A percentile compares a stretch with the other conserved stretches of the same genome.
phyloP scores from a whole-genome alignment of 768 basidiomycete genomes.

The Mycena capillaripes region DNA sequence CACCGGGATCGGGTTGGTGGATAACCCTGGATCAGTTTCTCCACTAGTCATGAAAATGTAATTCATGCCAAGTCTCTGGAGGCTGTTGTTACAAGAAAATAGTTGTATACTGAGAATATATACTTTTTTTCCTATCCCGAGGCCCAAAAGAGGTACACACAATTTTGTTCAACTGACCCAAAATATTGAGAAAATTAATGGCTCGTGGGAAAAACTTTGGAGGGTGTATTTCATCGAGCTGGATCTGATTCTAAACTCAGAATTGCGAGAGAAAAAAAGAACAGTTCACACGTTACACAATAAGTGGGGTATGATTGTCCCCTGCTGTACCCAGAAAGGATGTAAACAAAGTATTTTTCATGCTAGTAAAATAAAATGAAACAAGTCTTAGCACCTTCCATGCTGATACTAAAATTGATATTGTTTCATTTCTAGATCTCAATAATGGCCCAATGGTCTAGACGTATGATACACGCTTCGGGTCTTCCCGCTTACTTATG shows the following conservation, averaged over 20 bases:
- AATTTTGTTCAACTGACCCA: too few species aligned
- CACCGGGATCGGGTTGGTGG: too few species aligned
- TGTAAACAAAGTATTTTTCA: too few species aligned
- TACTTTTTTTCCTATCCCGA: background rate
- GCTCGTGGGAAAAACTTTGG: background rate
- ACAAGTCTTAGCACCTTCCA: too few species aligned
- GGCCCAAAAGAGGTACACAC: background rate
- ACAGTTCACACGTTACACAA: background rate
- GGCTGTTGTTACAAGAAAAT: background rate
- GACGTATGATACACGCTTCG: conserved; percentile 13
- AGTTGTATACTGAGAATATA: background rate
- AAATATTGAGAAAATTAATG: background rate
- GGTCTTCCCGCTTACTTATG: background rate
- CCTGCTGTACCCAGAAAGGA: too few species aligned
- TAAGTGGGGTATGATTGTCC: too few species aligned
- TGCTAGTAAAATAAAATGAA: too few species aligned
- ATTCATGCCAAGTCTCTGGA: background rate
- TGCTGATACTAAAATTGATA: too few species aligned
- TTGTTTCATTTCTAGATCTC: too few species aligned
- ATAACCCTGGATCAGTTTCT: too few species aligned
- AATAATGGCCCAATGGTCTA: conserved; percentile 13
- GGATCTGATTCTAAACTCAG: background rate
- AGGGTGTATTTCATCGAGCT: background rate
- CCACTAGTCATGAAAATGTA: too few species aligned
- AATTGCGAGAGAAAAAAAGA: background rate